Evolutionary conservation across 2,329 filamentous ascomycete species (phyloP).

Genomic region (Beauveria asiatica): DNA sequence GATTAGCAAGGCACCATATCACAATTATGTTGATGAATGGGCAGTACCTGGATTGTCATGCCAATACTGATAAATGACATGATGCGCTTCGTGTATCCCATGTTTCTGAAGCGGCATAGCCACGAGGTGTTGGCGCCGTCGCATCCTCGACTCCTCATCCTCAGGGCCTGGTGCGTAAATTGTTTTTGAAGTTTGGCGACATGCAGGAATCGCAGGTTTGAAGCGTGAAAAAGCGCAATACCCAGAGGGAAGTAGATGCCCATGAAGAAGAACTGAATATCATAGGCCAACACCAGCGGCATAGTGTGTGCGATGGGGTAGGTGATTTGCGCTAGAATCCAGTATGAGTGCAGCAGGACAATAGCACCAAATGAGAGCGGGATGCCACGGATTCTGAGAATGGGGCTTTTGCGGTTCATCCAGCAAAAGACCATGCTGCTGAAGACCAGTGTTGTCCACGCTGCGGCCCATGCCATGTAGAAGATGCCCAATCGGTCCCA

Average conservation of each 20-base stretch:
- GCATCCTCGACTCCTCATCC: conserved; percentile 15
- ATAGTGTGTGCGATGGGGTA: conserved; percentile 34
- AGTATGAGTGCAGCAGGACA: conserved; percentile 29
- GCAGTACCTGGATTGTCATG: conserved; percentile 39
- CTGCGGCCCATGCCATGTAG: conserved; percentile 20
- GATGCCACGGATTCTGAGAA: conserved; percentile 32
- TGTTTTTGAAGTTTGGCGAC: conserved; percentile 41
- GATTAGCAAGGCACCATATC: background rate
- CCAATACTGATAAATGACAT: conserved; percentile 37
- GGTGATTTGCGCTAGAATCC: conserved; percentile 33
- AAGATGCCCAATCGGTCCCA: conserved; percentile 24
- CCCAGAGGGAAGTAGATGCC: conserved; percentile 48
- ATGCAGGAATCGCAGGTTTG: conserved; percentile 43
- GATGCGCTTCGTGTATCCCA: conserved; percentile 30
- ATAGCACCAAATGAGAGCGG: conserved; percentile 28
- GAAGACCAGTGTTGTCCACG: conserved; percentile 23
- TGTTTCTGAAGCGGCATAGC: conserved; percentile 26
- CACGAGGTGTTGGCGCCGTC: conserved; percentile 22
- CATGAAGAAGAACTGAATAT: conserved; percentile 51
- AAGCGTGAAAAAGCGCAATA: conserved; percentile 50
- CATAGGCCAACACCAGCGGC: conserved; percentile 33
- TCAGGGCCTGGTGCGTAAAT: conserved; percentile 20
- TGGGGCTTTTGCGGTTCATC: conserved; percentile 23
- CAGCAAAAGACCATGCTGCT: conserved; percentile 28
- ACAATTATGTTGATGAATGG: background rate